phyloP scores from a whole-genome alignment of 345 rosid species.

The rapeseed (Brassica napus) region DNA sequence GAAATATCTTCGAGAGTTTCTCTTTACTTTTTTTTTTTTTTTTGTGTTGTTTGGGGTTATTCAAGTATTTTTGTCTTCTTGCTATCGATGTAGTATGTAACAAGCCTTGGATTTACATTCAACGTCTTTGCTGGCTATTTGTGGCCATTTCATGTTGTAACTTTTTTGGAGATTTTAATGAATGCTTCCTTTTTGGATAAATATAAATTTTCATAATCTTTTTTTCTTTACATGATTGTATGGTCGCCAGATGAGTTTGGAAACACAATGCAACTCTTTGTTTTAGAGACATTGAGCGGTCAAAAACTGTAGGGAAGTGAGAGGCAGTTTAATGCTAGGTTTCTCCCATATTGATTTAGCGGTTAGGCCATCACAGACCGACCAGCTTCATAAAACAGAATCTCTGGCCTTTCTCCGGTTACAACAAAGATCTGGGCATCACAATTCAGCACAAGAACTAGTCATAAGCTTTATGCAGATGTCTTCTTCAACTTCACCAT shows the following conservation, averaged over 20 bases:
- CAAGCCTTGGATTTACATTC: constrained; percentile 38
- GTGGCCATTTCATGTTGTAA: constrained; percentile 34
- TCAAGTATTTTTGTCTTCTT: constrained; percentile 40
- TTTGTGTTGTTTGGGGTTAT: constrained; percentile 12
- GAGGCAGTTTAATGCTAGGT: neutral
- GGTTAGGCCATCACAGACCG: neutral
- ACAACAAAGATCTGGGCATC: neutral
- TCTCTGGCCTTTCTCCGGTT: neutral
- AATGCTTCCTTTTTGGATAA: constrained; percentile 29
- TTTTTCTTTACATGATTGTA: neutral
- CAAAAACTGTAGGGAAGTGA: neutral
- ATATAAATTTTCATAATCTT: neutral
- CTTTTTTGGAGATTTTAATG: constrained; percentile 12
- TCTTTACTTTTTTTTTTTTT: neutral
- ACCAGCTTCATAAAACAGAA: neutral
- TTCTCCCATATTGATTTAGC: neutral
- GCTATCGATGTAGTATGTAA: constrained; percentile 29
- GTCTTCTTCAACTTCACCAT: no score
- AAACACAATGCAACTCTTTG: neutral
- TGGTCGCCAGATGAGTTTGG: neutral
- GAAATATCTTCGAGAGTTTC: constrained; percentile 27
- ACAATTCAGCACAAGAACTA: no score
- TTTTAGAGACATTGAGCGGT: neutral
- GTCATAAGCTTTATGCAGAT: no score
- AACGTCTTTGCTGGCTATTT: constrained; percentile 26